Percentiles rank a stretch among this genome's conserved stretches.
These are phyloP conservation scores for Simplicillium aogashimaense DNA, from an alignment of 2,329 filamentous ascomycete species.

Conservation along the genomic window DNA sequence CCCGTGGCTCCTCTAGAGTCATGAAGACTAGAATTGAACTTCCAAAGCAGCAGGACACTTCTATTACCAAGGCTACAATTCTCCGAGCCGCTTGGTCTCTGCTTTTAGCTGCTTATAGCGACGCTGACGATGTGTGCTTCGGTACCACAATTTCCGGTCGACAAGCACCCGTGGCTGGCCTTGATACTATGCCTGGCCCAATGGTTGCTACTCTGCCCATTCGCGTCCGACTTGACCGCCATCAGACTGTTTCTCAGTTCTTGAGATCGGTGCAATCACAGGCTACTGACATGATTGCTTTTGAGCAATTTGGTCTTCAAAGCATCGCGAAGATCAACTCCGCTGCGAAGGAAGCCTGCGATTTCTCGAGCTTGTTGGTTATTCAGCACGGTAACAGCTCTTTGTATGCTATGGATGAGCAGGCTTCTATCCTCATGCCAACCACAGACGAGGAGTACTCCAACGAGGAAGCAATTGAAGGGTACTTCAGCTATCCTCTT, in stretches of 20 bases:
- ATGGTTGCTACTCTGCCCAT: constrained; percentile 46
- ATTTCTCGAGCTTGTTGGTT: constrained; percentile 5
- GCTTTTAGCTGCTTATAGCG: constrained; percentile 35
- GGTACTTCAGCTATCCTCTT: constrained; percentile 14
- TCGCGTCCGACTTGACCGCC: constrained; percentile 28
- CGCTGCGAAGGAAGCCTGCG: constrained; percentile 1
- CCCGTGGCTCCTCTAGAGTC: constrained; percentile 30
- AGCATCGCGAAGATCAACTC: constrained; percentile 4
- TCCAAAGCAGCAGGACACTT: constrained; percentile 13
- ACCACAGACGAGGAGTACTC: constrained; percentile 5
- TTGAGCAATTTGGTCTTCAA: background rate
- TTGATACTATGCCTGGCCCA: constrained; percentile 41
- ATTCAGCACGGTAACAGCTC: constrained; percentile 7
- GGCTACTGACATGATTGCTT: constrained; percentile 12
- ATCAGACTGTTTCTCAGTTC: constrained; percentile 31
- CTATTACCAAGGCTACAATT: constrained; percentile 36
- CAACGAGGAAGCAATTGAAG: background rate
- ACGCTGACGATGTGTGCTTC: constrained; percentile 39
- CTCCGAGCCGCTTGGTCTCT: constrained; percentile 45
- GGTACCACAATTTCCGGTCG: constrained; percentile 46
- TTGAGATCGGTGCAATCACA: constrained; percentile 21
- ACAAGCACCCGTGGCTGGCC: constrained; percentile 27
- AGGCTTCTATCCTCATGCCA: constrained; percentile 1
- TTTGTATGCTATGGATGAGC: constrained; percentile 4
- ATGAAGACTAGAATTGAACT: constrained; percentile 30